Evolutionary conservation across 2,329 filamentous ascomycete species (phyloP).

Genomic region (Sarocladium oryzae): DNA sequence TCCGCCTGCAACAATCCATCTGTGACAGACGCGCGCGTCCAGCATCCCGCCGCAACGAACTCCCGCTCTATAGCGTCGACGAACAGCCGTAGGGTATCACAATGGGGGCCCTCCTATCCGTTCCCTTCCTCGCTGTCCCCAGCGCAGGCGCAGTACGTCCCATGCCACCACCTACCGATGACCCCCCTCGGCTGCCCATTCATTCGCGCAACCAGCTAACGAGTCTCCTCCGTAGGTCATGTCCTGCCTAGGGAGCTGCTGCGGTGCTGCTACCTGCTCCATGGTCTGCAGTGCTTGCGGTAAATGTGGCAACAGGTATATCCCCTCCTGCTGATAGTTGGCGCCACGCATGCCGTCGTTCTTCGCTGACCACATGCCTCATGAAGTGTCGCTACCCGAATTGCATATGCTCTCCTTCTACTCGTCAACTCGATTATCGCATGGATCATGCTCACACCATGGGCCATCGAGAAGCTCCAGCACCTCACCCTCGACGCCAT

Average conservation of each 20-base stretch:
- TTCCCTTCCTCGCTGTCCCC: constrained; percentile 84
- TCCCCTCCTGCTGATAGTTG: not conserved
- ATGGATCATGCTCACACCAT: constrained; percentile 98
- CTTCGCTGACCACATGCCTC: not conserved
- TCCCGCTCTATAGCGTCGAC: no score
- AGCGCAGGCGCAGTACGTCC: constrained; percentile 73
- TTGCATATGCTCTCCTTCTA: constrained; percentile 90
- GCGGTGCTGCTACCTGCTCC: constrained; percentile 92
- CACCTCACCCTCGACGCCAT: constrained; percentile 92
- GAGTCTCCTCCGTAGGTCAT: constrained; percentile 47
- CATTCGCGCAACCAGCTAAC: not conserved
- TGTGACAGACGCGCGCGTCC: not conserved
- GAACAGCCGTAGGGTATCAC: constrained; percentile 8
- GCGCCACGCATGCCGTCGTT: not conserved
- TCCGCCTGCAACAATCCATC: not conserved
- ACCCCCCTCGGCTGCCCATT: constrained; percentile 11
- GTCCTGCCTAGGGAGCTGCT: constrained; percentile 82
- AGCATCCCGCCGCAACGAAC: not conserved
- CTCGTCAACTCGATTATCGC: constrained; percentile 94
- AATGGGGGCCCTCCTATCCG: constrained; percentile 88
- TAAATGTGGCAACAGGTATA: constrained; percentile 89
- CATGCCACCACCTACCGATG: not conserved
- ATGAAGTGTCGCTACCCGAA: constrained; percentile 83
- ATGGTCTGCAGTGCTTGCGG: constrained; percentile 93
- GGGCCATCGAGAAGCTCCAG: constrained; percentile 94